Evolutionary conservation across 2,329 filamentous ascomycete species (phyloP), one percentile per base, ranked within the genome.

Genomic region (Dactylellina haptotyla): DNA sequence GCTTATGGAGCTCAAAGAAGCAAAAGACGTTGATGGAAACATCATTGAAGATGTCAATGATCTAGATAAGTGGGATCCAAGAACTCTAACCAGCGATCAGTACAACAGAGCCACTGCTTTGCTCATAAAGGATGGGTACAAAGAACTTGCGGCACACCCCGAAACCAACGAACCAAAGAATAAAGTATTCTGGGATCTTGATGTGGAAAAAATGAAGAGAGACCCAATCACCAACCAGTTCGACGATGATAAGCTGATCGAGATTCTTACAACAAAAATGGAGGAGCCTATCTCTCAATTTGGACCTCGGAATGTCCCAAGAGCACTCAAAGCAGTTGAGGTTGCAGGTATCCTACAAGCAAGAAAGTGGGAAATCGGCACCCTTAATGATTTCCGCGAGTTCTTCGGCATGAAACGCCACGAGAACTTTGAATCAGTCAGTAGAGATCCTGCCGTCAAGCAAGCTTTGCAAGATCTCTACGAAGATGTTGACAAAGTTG

Each of bases 311-410:
- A 87, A 85, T 77, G 83, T 89, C 0, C 87, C 87, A 2, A 83
- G 83, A 43, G 83, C 84, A 0, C 83, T 90, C 76, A 86, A 84
- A 77, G 82, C 83, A 1, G 83, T 89, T 9, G 88, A 89, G 78
- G 82, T 88, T 1, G 82, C 88, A 1, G 87, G 87, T 6, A 89
- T 89, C 53, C 82, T 84, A 9, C 87, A 89, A 75, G 85, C 84
- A 3, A 85, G 87, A 28, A 84, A 85, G 43, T 89, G 87, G 87
- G 84, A 87, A 62, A 79, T 88, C 10, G 86, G 84, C 0, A 86
- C 86, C 0, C 79, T 89, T 32, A 90, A 63, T 48, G 85, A 82
- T 76, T 85, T 84, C 79, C 84, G 81, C 75, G 82, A 80, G 74
- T 85, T 81, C 78, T 87, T 84, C 66, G 85, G 85, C 28, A 77